Conservation (phyloP, 2,329 filamentous ascomycete genomes). For the Colletotrichum australisinense region DNA sequence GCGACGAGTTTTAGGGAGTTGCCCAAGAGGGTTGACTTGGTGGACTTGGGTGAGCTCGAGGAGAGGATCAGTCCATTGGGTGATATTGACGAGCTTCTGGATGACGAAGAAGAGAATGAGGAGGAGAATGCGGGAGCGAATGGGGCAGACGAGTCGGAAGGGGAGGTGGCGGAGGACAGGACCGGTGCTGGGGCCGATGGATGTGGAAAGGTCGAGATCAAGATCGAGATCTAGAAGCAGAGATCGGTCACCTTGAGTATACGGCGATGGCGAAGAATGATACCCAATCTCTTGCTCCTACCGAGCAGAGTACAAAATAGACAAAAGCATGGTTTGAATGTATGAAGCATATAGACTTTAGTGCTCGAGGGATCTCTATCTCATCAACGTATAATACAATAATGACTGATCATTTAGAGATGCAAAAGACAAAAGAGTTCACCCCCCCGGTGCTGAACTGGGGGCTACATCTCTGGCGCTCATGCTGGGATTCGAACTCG, state of each 20-base stretch:
- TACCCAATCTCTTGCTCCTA: conserved; percentile 11
- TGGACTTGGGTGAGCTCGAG: conserved; percentile 90
- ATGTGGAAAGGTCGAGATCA: conserved; percentile 44
- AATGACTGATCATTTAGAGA: background rate
- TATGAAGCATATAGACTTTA: background rate
- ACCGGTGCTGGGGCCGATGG: conserved; percentile 44
- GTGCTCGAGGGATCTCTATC: background rate
- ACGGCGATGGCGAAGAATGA: background rate
- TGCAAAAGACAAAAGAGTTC: background rate
- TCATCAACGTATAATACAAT: background rate
- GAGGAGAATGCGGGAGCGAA: conserved; percentile 42
- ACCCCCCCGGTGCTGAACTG: background rate
- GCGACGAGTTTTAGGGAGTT: conserved; percentile 94
- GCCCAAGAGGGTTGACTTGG: conserved; percentile 82
- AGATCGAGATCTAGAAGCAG: conserved; percentile 32
- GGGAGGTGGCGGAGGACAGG: conserved; percentile 47
- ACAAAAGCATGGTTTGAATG: background rate
- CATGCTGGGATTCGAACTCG: background rate
- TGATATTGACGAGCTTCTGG: conserved; percentile 78
- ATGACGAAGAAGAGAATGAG: conserved; percentile 59
- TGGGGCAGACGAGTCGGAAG: conserved; percentile 51
- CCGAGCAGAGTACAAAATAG: background rate
- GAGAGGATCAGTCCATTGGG: conserved; percentile 86
- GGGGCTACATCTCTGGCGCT: background rate
- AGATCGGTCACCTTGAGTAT: conserved; percentile 14